phyloP scores from a whole-genome alignment of 306 rosid species.

The Trifolium dubium region DNA sequence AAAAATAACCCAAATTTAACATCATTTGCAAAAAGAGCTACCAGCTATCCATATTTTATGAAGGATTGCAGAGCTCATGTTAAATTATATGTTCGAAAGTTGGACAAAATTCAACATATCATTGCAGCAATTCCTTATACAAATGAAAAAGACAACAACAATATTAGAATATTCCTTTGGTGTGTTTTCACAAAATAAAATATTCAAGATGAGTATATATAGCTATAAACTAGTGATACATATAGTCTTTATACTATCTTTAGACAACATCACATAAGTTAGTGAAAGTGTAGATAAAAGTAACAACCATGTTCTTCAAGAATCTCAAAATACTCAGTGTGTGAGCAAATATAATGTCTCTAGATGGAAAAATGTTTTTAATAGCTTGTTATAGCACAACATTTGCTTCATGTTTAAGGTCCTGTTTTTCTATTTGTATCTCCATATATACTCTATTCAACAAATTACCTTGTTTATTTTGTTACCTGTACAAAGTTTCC shows the following conservation, averaged over 20 bases:
- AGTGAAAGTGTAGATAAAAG: slow-evolving; percentile 16
- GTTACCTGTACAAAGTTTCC: no score
- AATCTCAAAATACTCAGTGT: not conserved
- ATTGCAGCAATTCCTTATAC: no score
- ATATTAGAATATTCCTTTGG: no score
- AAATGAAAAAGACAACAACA: no score
- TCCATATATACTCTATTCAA: not conserved
- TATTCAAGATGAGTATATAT: not conserved
- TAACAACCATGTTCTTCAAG: not conserved
- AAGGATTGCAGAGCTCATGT: no score
- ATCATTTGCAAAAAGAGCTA: no score
- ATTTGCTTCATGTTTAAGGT: not conserved
- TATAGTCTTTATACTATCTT: slow-evolving; percentile 4
- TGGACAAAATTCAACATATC: no score
- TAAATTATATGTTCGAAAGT: no score
- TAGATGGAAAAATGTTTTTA: not conserved
- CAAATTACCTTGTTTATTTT: no score
- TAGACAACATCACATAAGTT: slow-evolving; percentile 14
- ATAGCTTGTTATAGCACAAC: not conserved
- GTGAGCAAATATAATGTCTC: not conserved
- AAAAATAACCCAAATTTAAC: no score
- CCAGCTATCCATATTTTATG: no score
- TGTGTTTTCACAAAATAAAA: no score
- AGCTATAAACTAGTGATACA: not conserved
- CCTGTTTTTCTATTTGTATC: not conserved